Conservation (phyloP, 2,329 filamentous ascomycete genomes). For the Fusarium sp. region DNA sequence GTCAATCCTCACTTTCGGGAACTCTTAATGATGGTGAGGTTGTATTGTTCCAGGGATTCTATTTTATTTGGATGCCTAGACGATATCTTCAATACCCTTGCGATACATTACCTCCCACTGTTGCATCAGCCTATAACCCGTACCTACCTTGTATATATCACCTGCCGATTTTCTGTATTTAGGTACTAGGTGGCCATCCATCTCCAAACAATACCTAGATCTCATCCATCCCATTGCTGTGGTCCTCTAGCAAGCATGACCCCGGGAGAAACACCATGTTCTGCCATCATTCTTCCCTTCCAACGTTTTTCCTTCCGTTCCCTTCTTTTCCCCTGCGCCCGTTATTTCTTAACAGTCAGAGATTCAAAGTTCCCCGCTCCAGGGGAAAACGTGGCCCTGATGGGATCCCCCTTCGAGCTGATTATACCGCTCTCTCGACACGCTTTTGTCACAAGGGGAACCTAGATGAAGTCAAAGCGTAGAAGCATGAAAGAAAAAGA, state of each 20-base stretch:
- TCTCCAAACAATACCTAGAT: slow-evolving; percentile 14
- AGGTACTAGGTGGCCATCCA: no score
- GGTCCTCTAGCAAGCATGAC: slow-evolving; percentile 44
- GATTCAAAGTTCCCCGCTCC: slow-evolving; percentile 22
- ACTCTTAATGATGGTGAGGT: slow-evolving; percentile 4
- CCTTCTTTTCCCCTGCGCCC: slow-evolving; percentile 9
- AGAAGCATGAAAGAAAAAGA: slow-evolving; percentile 17
- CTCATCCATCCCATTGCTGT: slow-evolving; percentile 38
- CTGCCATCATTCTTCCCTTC: slow-evolving; percentile 14
- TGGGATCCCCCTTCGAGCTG: slow-evolving; percentile 35
- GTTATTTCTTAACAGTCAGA: slow-evolving; percentile 22
- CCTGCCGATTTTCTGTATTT: not conserved
- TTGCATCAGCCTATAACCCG: not conserved
- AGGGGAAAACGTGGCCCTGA: slow-evolving; percentile 7
- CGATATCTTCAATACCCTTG: slow-evolving; percentile 3
- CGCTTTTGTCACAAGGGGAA: not conserved
- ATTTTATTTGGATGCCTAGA: slow-evolving; percentile 1
- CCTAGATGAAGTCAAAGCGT: slow-evolving; percentile 13
- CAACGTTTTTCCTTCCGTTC: slow-evolving; percentile 1
- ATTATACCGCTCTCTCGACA: no score
- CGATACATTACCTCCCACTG: not conserved
- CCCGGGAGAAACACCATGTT: slow-evolving; percentile 23
- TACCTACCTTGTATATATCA: slow-evolving; percentile 16
- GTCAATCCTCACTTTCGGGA: slow-evolving; percentile 34
- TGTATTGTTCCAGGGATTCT: not conserved